Evolutionary conservation across 768 basidiomycete species (phyloP), one percentile per base, ranked within the genome.

Genomic region (Phaffia australis): DNA sequence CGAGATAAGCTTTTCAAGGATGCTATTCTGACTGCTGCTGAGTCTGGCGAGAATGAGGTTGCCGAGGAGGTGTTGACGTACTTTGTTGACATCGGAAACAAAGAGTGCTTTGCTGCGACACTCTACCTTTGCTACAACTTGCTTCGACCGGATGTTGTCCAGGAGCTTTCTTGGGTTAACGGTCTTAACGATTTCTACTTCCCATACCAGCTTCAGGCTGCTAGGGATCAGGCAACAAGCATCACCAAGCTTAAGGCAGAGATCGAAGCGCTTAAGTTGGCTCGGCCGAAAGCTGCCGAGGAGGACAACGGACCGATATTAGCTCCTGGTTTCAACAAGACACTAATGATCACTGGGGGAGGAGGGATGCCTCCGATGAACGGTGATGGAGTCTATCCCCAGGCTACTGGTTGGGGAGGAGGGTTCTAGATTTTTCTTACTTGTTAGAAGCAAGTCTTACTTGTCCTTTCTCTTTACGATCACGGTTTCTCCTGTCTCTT

Each of bases 61-160:
- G 88, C 92, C 4, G 94, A 99, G 76, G 95, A 98, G 60, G 81
- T 98, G 21, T 80, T 98, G 29, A 86, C 87, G 4, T 98, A 98
- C 80, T 99, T 98, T 74, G 92, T 95, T 65, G 89, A 91, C 77
- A 97, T 99, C 70, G 95, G 95, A 46, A 94, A 94, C 82, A 93
- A 92, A 79, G 95, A 99, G 75, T 94, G 91, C 77, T 99, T 94
- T 76, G 87, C 90, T 0, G 89, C 71, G 15, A 69, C 67, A 0
- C 57, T 69, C 21, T 69, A 50, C 67, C 63, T 70, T n/a, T 60
- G 69, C 80, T 99, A 92, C 79, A 94, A 99, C 78, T 81, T 98
- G n/a, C 79, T 98, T 62, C 86, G 89, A 55, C 83, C 91, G 2
- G 94, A 98, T 73, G 77, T 93, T 64, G 90, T 95, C 30, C 88